These are phyloP conservation scores for Vigna unguiculata DNA, from an alignment of 306 rosid species.

Conservation along the genomic window DNA sequence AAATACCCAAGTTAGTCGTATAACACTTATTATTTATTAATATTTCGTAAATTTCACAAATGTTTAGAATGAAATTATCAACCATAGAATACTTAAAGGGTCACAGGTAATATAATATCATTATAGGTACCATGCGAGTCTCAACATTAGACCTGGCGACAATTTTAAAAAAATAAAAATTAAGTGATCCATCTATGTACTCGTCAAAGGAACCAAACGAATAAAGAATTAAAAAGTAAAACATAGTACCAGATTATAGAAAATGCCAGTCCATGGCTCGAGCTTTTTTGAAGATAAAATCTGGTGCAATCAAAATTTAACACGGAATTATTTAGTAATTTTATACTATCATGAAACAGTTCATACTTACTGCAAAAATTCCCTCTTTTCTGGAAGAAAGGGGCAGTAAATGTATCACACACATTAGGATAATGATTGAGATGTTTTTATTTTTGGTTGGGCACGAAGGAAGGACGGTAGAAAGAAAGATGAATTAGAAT, in stretches of 20 bases:
- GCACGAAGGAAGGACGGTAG: conserved; percentile 11
- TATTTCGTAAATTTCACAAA: neutral
- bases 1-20: neutral
- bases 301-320: neutral
- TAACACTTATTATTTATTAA: neutral
- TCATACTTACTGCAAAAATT: no score
- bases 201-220: conserved; percentile 13
- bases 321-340: neutral
- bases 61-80: conserved; percentile 3
- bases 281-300: neutral
- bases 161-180: neutral
- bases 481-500: neutral
- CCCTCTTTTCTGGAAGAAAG: no score
- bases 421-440: neutral
- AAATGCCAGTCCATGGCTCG: neutral
- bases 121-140: neutral
- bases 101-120: neutral
- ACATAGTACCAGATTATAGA: neutral
- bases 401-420: no score
- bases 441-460: neutral
- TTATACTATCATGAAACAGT: no score
- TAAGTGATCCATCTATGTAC: neutral
- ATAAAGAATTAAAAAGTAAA: conserved; percentile 24
- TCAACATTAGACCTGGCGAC: conserved; percentile 3
- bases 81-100: neutral